These are phyloP conservation scores for Nemania serpens DNA, from an alignment of 2,329 filamentous ascomycete genomes.

Conservation along the genomic window DNA sequence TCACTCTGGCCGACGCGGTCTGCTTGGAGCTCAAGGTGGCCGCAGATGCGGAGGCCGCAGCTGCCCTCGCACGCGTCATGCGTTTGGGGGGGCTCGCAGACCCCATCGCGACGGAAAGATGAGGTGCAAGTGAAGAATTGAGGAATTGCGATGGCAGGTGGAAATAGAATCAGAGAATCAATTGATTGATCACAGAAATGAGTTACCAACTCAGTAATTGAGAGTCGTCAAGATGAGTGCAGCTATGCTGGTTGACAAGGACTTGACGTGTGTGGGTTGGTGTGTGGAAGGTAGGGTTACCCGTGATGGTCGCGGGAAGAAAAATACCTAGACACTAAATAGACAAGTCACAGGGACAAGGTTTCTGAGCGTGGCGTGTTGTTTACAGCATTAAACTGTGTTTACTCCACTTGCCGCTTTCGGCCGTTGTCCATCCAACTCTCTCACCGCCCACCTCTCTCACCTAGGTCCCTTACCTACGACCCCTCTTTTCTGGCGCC, in stretches of 20 bases:
- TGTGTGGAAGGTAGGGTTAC: background rate
- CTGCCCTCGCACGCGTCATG: slow-evolving; percentile 56
- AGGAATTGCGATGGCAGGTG: slow-evolving; percentile 14
- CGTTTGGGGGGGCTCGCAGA: slow-evolving; percentile 61
- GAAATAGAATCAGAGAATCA: background rate
- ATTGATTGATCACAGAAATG: slow-evolving; percentile 7
- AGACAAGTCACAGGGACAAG: background rate
- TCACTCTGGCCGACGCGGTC: background rate
- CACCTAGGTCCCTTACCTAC: background rate
- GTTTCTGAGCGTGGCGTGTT: slow-evolving; percentile 9
- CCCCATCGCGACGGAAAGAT: slow-evolving; percentile 50
- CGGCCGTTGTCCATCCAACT: slow-evolving; percentile 1
- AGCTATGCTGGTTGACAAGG: slow-evolving; percentile 17
- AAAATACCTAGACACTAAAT: background rate
- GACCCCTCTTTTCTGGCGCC: background rate
- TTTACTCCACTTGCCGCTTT: slow-evolving; percentile 3
- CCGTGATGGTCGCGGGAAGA: background rate
- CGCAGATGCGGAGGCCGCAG: slow-evolving; percentile 26
- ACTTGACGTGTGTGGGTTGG: background rate
- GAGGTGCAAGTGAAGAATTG: background rate
- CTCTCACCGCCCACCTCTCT: background rate
- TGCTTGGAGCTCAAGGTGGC: too few relatives aligned
- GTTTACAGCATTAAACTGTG: background rate
- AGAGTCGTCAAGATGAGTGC: slow-evolving; percentile 13
- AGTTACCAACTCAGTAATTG: background rate